phyloP scores from a whole-genome alignment of 179 eudicot genomes.

The Corrigiola litoralis region DNA sequence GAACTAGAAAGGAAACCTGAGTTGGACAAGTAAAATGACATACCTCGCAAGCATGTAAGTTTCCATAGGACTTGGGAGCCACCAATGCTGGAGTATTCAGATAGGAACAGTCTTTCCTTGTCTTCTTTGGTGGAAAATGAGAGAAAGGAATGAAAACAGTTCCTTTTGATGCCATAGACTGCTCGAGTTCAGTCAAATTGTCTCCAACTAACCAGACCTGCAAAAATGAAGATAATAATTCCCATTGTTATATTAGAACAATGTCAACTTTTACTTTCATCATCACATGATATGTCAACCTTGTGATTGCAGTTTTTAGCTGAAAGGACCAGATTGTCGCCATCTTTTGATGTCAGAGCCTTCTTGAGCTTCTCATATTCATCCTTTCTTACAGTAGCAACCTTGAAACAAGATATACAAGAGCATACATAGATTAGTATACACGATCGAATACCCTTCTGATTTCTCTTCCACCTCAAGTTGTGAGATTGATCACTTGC shows the following conservation, averaged over 20 bases:
- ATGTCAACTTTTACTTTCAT: no score
- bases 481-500: no score
- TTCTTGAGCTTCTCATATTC: constrained; percentile 49
- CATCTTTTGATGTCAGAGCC: constrained; percentile 18
- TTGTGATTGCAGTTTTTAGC: constrained; percentile 30
- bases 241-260: not conserved
- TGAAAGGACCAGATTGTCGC: constrained; percentile 33
- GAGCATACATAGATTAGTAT: not conserved
- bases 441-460: not conserved
- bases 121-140: constrained; percentile 57
- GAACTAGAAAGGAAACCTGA: no score
- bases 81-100: constrained; percentile 40
- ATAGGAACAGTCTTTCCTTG: constrained; percentile 48
- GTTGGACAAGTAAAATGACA: not conserved
- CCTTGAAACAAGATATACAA: constrained; percentile 29
- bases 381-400: constrained; percentile 29
- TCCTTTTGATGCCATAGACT: constrained; percentile 48
- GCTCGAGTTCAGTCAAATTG: constrained; percentile 48
- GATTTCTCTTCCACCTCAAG: no score
- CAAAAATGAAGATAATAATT: not conserved
- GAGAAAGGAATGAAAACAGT: constrained; percentile 59
- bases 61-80: constrained; percentile 36
- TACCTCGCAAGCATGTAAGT: constrained; percentile 55
- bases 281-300: no score
- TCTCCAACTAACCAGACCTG: constrained; percentile 81